Base-by-base conservation (phyloP, 768 basidiomycete species). In the Collybia nuda region DNA sequence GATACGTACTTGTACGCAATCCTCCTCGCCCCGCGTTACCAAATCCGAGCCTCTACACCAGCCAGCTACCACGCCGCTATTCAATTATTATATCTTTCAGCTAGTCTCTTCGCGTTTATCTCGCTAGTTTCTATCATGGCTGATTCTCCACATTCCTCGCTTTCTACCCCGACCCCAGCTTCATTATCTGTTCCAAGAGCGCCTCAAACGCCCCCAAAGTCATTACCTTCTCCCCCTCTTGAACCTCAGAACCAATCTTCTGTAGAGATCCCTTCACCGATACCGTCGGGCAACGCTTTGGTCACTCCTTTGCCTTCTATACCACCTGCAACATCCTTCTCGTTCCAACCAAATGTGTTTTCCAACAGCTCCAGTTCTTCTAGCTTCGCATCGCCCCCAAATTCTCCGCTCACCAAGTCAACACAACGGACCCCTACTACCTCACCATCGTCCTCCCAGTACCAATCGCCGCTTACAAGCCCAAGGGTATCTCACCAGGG, bases 1-100 rank as follows among this genome's bases (percentile, higher is more conserved):
- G 45, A 46, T 46, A 53, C 50, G 51, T 52, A 52, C 52, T 44
- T 36, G 41, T 44, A 51, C 43, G 48, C 52, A 49, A 54, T 45
- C 26, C 15, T 15, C 44, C 44, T 44, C 37, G 32, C 35, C 42
- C 40, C 37, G 47, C 52, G 52, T 54, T 22, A 54, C 47, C 40
- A 40, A 43, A 47, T 26, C 18, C 14, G 18, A 22, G 26, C 29
- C 29, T 28, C 26, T 43, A n/a, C 23, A 26, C 40, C 24, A 38
- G 24, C 40, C 38, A 32, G 9, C 32, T 32, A 32, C 32, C 32
- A 32, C 32, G 32, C 32, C 32, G 32, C 32, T 32, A 32, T 32
- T 14, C 32, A 32, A 32, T 49, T 24, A 18, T 26, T 19, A 49
- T 49, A n/a, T 19, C 22, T 39, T 40, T 49, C 39, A 42, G 29